A percentile compares a stretch with the other conserved stretches of the same genome.
These are phyloP conservation scores for Polytrichum commune DNA, from an alignment of 225 moss, liverwort and hornwort genomes.

Conservation along the genomic window DNA sequence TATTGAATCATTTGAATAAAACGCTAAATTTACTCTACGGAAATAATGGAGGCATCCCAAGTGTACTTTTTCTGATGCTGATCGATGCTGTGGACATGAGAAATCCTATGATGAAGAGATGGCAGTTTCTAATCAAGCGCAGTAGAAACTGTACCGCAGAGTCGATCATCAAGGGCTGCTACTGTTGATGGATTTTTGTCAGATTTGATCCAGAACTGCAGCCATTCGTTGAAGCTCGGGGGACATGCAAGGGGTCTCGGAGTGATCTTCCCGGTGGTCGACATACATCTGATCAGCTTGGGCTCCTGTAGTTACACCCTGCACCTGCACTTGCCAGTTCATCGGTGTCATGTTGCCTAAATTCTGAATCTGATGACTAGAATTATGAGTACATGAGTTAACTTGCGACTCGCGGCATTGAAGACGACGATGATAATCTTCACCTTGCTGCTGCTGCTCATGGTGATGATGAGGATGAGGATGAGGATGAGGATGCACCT, in stretches of 20 bases:
- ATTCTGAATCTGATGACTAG: too few species aligned
- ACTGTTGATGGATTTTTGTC: neutral
- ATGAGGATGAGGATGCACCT: neutral
- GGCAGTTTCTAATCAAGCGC: too few species aligned
- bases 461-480: neutral
- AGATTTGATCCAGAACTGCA: conserved; percentile 58
- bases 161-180: too few species aligned
- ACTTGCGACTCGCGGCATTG: neutral
- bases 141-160: too few species aligned
- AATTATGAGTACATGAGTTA: conserved; percentile 2
- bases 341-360: neutral
- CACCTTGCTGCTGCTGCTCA: too few species aligned
- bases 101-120: too few species aligned
- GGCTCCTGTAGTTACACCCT: conserved; percentile 13
- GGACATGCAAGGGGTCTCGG: conserved; percentile 37
- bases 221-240: conserved; percentile 69
- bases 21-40: too few species aligned
- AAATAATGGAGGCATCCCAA: too few species aligned
- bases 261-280: conserved; percentile 15
- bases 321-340: conserved; percentile 57
- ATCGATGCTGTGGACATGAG: too few species aligned
- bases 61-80: too few species aligned
- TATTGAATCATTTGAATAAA: too few species aligned
- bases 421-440: neutral
- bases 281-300: conserved; percentile 16